Percentiles rank a stretch among this genome's conserved stretches.
phyloP scores from a whole-genome alignment of 2,329 filamentous ascomycete genomes.

The Calonectria pteridis region DNA sequence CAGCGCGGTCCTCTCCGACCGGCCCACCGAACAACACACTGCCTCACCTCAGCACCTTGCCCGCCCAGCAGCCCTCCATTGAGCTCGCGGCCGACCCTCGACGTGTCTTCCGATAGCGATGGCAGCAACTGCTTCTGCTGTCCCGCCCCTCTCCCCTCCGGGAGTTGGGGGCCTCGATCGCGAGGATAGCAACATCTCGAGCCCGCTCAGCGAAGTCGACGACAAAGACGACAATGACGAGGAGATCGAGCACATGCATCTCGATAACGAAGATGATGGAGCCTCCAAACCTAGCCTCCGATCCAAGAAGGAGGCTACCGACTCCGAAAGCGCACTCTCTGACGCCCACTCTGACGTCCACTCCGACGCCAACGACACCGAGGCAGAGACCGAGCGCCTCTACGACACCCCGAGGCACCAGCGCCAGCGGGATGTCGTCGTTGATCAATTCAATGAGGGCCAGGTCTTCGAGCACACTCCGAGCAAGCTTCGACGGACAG shows the following conservation, averaged over 20 bases:
- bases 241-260: conserved; percentile 70
- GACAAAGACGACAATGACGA: conserved; percentile 81
- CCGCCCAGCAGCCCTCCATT: conserved; percentile 10
- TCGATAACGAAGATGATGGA: conserved; percentile 54
- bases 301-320: conserved; percentile 49
- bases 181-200: conserved; percentile 82
- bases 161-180: conserved; percentile 57
- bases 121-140: conserved; percentile 66
- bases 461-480: conserved; percentile 75
- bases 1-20: conserved; percentile 39
- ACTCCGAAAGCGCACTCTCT: conserved; percentile 68
- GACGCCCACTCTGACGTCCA: conserved; percentile 60
- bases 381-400: conserved; percentile 94
- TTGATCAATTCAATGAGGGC: conserved; percentile 67
- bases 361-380: conserved; percentile 72
- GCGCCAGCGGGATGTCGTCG: conserved; percentile 71
- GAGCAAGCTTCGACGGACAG: conserved; percentile 77
- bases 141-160: conserved; percentile 61
- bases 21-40: conserved; percentile 28
- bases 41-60: conserved; percentile 17
- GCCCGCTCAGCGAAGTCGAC: conserved; percentile 92
- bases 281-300: conserved; percentile 45
- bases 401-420: conserved; percentile 85
- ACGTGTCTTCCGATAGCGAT: conserved; percentile 51
- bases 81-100: conserved; percentile 29